Evolutionary conservation across 129 eudicot genomes (phyloP).

Genomic region (Solidago caesia): DNA sequence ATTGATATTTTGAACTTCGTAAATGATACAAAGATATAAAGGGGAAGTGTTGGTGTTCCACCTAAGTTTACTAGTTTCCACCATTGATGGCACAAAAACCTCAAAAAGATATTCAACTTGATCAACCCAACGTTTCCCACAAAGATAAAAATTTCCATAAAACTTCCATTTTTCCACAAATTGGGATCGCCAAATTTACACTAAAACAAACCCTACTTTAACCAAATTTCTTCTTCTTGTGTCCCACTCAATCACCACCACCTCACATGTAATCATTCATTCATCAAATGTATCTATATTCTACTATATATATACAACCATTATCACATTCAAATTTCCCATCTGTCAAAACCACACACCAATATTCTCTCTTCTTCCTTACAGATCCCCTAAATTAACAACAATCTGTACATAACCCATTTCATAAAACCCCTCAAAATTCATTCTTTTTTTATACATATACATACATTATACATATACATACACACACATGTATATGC

Average conservation of each 20-base stretch:
- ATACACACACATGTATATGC: conserved; percentile 13
- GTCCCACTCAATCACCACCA: conserved; percentile 35
- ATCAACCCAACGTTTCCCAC: conserved; percentile 17
- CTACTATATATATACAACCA: conserved; percentile 13
- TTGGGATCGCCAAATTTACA: conserved; percentile 32
- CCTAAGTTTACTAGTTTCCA: background rate
- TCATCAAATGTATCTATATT: background rate
- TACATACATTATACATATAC: conserved; percentile 1
- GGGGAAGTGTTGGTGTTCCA: conserved; percentile 17
- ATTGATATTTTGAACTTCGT: too few species aligned
- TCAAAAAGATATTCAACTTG: conserved; percentile 11
- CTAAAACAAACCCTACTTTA: conserved; percentile 37
- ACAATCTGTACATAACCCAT: conserved; percentile 22
- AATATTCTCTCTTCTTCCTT: conserved; percentile 20
- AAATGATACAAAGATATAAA: background rate
- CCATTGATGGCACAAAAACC: conserved; percentile 23
- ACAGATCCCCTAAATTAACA: conserved; percentile 31
- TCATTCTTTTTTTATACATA: conserved; percentile 5
- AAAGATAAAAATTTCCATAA: conserved; percentile 22
- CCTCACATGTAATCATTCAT: conserved; percentile 22
- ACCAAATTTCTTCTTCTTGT: background rate
- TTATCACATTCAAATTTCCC: conserved; percentile 31
- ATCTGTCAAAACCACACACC: conserved; percentile 38
- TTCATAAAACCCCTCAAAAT: conserved; percentile 1
- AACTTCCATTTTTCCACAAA: conserved; percentile 13